Evolutionary conservation across 306 rosid species (phyloP).

Genomic region (Cucurbita maxima): DNA sequence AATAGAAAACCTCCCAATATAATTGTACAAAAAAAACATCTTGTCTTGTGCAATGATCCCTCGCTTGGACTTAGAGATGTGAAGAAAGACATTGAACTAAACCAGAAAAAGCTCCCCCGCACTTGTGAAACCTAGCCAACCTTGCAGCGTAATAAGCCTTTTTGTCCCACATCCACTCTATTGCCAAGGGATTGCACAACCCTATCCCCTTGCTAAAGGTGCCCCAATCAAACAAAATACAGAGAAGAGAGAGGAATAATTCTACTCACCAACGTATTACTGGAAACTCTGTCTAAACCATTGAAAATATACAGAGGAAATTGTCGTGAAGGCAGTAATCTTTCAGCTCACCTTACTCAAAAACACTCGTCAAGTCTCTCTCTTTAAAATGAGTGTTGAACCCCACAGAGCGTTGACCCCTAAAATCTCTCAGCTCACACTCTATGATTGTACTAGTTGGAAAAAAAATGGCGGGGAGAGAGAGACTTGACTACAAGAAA

Average conservation of each 20-base stretch:
- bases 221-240: too few species aligned
- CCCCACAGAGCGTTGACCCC: background rate
- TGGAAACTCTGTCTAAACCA: background rate
- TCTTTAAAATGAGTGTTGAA: background rate
- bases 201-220: too few species aligned
- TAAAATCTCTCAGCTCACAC: background rate
- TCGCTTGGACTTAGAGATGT: background rate
- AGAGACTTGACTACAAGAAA: too few species aligned
- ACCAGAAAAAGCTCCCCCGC: background rate
- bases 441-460: too few species aligned
- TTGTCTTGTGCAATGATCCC: background rate
- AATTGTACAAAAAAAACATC: background rate
- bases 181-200: too few species aligned
- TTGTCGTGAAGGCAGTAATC: background rate
- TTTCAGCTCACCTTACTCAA: background rate
- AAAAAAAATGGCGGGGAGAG: too few species aligned
- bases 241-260: too few species aligned
- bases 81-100: background rate
- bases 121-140: background rate
- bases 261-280: too few species aligned
- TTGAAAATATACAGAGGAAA: background rate
- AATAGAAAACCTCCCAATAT: background rate
- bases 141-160: background rate
- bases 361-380: background rate
- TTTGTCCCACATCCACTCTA: background rate